Evolutionary conservation across 441 rosid genomes (phyloP), one percentile per base, ranked within the genome.

Genomic region (Capsella rubella): DNA sequence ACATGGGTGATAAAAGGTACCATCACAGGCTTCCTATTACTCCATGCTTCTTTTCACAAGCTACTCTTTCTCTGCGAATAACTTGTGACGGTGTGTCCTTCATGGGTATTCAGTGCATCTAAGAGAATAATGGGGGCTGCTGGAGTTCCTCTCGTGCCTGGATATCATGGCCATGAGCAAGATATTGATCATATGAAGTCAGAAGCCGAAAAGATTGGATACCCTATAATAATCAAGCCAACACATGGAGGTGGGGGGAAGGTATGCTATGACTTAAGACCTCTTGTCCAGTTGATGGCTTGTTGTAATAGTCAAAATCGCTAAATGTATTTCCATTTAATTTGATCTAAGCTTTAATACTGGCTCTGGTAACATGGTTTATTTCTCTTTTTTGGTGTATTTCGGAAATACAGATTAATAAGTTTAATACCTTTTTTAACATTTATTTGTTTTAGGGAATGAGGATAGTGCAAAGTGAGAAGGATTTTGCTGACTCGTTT

Each of bases 231-330:
- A 82, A 95, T 95, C 77, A 95, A 95, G 71, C 99, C 99, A 37
- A 95, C 97, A 32, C 99, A 90, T 84, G 96, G 97, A 61, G 97
- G 97, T 76, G 97, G 97, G 62, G 99, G 98, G 50, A 95, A 90
- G 96, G 99, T 95, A 56, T 75, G 81, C 31, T 8, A 32, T 43
- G 47, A 61, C 39, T 34, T 18, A 43, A 6, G 14, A 2, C 43
- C 5, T 10, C 0, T 61, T 28, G 25, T 21, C 25, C 25, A 21
- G 25, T 21, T 2, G 25, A 21, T 21, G 25, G 25, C 37, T 50
- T 39, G 35, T 15, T 59, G 39, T 37, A 37, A 15, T 43, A 47
- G 16, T 34, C 27, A 25, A 21, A 21, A 21, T 21, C 25, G 2
- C 25, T 21, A 34, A 11, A 50, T 64, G 78, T 21, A 21, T 55